Base-by-base conservation (phyloP, 164 flowering plant genomes). In the Tetracentron sinense region DNA sequence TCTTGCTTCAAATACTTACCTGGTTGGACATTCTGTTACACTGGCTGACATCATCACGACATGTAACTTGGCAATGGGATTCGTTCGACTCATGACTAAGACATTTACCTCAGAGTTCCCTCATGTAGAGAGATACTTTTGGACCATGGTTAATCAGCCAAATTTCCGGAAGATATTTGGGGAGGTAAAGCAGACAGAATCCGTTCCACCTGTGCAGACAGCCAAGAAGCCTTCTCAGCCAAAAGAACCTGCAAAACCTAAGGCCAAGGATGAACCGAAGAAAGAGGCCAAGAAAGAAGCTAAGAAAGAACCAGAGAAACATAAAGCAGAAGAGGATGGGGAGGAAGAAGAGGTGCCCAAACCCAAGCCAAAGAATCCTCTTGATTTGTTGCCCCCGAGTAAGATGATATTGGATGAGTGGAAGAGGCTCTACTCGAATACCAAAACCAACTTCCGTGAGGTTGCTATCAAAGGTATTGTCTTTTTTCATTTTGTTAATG, bases 291-390 rank as follows among this genome's bases (percentile, higher is more conserved):
- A 64, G 70, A 68, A 71, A 26, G 78, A 75, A 30, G 62, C 56
- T 10, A 14, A 64, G 70, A 68, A 71, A 26, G 78, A 75, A 30
- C 46, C 69, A 31, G 62, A 63, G 4, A 70, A 72, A 54, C 72
- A 77, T 14, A 56, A 62, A 50, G 71, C 31, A 49, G 15, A 17
- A 22, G 79, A 61, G 21, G 60, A 54, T 29, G 96, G 54, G 33
- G 88, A 77, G 54, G 87, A 83, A 69, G 97, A 85, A 58, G 93
- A 86, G 78, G 96, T 92, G 62, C 98, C 98, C n/a, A 92, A 92
- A 72, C 96, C 98, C 31, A 92, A 92, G 71, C 72, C 96, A 15
- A 90, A 92, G 82, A 92, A 92, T 66, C 83, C 98, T 62, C 91
- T 92, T 65, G 98, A 92, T 77, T 79, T 90, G 20, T 69, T 81